Conservation (phyloP, 768 basidiomycete species). For the Coprinopsis sp. region DNA sequence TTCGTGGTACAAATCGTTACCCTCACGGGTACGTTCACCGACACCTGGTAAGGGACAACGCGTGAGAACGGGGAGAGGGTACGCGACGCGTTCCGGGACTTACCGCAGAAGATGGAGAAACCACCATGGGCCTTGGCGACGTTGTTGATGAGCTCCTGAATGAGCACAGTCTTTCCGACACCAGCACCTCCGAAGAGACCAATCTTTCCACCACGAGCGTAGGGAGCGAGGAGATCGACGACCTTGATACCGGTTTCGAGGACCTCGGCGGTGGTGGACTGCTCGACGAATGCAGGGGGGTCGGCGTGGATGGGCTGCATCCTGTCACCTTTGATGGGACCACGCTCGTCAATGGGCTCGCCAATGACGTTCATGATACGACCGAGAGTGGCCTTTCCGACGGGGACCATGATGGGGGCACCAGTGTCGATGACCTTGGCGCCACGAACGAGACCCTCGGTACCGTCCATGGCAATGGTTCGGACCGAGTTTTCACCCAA, state of each 20-base stretch:
- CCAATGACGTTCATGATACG: constrained; percentile 99
- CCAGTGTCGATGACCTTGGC: constrained; percentile 97
- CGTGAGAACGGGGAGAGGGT: constrained; percentile 4
- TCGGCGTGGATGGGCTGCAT: constrained; percentile 93
- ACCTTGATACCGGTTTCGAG: constrained; percentile 99
- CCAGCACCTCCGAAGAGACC: constrained; percentile 99
- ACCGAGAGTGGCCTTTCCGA: constrained; percentile 90
- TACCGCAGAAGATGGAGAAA: constrained; percentile 99
- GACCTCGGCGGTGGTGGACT: constrained; percentile 98
- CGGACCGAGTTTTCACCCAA: constrained; percentile 99
- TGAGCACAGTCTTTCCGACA: constrained; percentile 99
- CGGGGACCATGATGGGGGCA: constrained; percentile 93
- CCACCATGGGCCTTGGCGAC: constrained; percentile 99
- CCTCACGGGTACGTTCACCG: constrained; percentile 99
- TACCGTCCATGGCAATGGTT: constrained; percentile 99
- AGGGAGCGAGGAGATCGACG: constrained; percentile 98
- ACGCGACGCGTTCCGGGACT: constrained; percentile 18
- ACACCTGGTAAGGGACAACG: constrained; percentile 63
- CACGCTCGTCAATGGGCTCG: constrained; percentile 99
- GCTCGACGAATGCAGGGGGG: constrained; percentile 95
- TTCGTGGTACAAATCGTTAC: constrained; percentile 98
- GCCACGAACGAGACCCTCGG: constrained; percentile 99
- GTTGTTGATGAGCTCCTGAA: constrained; percentile 99
- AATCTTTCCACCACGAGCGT: constrained; percentile 99
- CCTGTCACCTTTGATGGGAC: constrained; percentile 95